Evolutionary conservation across 2,329 filamentous ascomycete species (phyloP).

Genomic region (Nigrospora oryzae): DNA sequence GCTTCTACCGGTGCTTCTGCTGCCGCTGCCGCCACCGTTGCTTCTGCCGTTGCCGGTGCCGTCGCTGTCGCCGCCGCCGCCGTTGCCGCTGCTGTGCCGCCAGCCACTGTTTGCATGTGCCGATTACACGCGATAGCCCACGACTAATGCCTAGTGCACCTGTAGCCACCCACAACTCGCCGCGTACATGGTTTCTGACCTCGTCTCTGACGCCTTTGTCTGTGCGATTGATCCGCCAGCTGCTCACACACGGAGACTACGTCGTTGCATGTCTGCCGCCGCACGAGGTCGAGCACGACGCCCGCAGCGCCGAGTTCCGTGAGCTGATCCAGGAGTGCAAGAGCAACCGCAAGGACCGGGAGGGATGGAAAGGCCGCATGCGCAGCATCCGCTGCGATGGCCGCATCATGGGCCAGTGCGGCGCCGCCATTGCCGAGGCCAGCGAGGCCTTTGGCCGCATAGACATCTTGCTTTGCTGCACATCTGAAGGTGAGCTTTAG

Average conservation of each 20-base stretch:
- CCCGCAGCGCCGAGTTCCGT: constrained; percentile 70
- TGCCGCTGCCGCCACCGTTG: too few species aligned
- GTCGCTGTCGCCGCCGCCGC: too few species aligned
- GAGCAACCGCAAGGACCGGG: constrained; percentile 52
- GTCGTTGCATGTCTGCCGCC: constrained; percentile 78
- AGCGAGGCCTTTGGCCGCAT: constrained; percentile 77
- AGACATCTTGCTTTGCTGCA: constrained; percentile 85
- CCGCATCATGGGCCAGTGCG: constrained; percentile 60
- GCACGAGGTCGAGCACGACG: constrained; percentile 67
- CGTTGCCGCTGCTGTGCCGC: too few species aligned
- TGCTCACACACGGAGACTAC: constrained; percentile 87
- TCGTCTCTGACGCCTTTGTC: constrained; percentile 78
- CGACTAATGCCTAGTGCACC: constrained; percentile 36
- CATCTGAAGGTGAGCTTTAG: constrained; percentile 60
- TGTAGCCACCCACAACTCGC: constrained; percentile 59
- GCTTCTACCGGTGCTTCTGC: too few species aligned
- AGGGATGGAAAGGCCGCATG: constrained; percentile 76
- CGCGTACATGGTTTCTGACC: constrained; percentile 89
- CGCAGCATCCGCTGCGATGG: constrained; percentile 57
- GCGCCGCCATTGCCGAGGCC: constrained; percentile 79
- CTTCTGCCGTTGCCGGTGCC: too few species aligned
- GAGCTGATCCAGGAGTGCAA: constrained; percentile 66
- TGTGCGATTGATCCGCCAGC: constrained; percentile 70
- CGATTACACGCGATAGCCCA: not conserved
- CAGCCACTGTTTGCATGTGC: too few species aligned